Base-by-base conservation (phyloP, 2,329 filamentous ascomycete genomes). In the Zasmidium cellare region DNA sequence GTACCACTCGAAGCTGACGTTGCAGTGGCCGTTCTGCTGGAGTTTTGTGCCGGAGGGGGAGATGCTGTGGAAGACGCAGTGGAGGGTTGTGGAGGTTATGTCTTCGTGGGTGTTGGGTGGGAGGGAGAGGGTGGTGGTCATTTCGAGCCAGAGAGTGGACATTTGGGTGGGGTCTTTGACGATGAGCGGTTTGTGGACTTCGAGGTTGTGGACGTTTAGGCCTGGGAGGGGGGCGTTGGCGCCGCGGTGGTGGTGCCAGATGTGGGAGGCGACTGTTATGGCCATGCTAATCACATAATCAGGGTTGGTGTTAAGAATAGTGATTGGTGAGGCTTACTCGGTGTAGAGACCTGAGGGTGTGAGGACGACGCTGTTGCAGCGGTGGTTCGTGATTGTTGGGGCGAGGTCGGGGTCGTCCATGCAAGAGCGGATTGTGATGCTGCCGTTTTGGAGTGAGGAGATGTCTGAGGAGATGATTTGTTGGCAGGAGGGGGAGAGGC, bases 241-340 rank as follows among this genome's bases (percentile, higher is more conserved):
- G 22, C 53, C 57, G 6, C 59, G 58, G 3, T 62, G 46, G 1
- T 60, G 45, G 16, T 50, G 41, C 53, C 61, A 65, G 44, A 72
- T 62, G 54, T 71, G 63, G 14, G 59, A 52, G n/a, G 62, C 62
- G 16, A 67, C 63, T 11, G 67, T 66, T 19, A 65, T 57, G 9
- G 71, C 72, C 67, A 74, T 73, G 46, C 25, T 28, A 28, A 11
- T n/a, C n/a, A n/a, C n/a, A n/a, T n/a, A n/a, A n/a, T n/a, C n/a
- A n/a, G n/a, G n/a, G n/a, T n/a, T n/a, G n/a, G n/a, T n/a, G n/a
- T n/a, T n/a, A n/a, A n/a, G n/a, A n/a, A n/a, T n/a, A n/a, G n/a
- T n/a, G n/a, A n/a, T n/a, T n/a, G n/a, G n/a, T n/a, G n/a, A n/a
- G n/a, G n/a, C 25, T 28, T 28, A 28, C 25, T 74, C 71, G 1